A percentile compares a stretch with the other conserved stretches of the same genome.
Conservation (phyloP, 352 stramenopile genomes). For the Globisporangium echinulatum region DNA sequence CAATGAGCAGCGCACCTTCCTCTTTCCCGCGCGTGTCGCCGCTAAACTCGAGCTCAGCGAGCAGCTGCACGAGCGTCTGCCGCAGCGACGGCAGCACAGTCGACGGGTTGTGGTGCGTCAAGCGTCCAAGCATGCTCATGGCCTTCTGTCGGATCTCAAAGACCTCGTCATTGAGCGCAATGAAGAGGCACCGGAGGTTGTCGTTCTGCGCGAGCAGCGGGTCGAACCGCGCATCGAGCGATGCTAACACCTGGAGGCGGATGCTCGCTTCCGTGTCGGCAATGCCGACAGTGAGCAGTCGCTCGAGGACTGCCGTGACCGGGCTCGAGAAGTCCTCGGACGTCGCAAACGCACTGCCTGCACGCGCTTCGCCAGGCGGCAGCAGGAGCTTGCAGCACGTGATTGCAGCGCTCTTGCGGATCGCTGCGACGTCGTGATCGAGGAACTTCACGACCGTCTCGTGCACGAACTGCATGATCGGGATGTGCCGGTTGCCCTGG, state of each 20-base stretch:
- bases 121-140: conserved; percentile 80
- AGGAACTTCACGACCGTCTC: conserved; percentile 85
- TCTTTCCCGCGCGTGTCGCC: conserved; percentile 77
- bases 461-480: conserved; percentile 86
- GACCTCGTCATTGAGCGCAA: conserved; percentile 81
- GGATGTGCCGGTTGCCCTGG: conserved; percentile 76
- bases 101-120: conserved; percentile 84
- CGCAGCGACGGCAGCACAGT: conserved; percentile 75
- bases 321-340: conserved; percentile 68
- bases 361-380: conserved; percentile 54
- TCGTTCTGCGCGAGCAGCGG: conserved; percentile 74
- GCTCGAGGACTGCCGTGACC: conserved; percentile 71
- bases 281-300: conserved; percentile 78
- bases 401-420: conserved; percentile 82
- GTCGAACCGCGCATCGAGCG: conserved; percentile 77
- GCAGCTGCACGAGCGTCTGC: conserved; percentile 81
- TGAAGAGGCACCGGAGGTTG: conserved; percentile 82
- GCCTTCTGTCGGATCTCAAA: conserved; percentile 86
- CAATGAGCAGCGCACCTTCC: conserved; percentile 75
- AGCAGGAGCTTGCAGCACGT: conserved; percentile 84
- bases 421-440: conserved; percentile 77
- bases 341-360: conserved; percentile 38
- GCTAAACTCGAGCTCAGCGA: conserved; percentile 83
- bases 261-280: conserved; percentile 84
- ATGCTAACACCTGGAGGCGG: conserved; percentile 70